phyloP scores from a whole-genome alignment of 306 rosid genomes.

The Lathyrus tuberosus region DNA sequence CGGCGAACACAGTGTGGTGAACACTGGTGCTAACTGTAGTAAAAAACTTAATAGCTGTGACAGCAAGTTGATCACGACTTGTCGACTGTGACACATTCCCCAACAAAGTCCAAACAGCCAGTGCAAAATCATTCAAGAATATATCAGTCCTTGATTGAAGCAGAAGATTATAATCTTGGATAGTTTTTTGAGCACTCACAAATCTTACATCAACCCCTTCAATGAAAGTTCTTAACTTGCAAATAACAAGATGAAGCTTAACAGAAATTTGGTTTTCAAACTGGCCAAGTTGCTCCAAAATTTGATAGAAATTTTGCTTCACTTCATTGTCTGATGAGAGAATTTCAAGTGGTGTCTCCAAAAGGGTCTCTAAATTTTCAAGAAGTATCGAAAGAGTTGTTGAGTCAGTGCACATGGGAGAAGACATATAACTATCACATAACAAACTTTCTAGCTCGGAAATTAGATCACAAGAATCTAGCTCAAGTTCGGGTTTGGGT shows the following conservation, averaged over 20 bases:
- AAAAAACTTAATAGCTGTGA: too few species aligned
- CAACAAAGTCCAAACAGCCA: too few species aligned
- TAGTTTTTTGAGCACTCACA: conserved; percentile 12
- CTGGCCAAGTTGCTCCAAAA: conserved; percentile 2
- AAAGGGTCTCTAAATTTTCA: conserved; percentile 18
- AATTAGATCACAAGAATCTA: conserved; percentile 12
- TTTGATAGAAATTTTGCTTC: conserved; percentile 7
- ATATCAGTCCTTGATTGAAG: conserved; percentile 11
- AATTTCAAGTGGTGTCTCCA: conserved; percentile 14
- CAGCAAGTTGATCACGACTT: too few species aligned
- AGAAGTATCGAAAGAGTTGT: neutral
- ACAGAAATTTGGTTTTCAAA: conserved; percentile 10
- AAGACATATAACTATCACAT: conserved; percentile 1
- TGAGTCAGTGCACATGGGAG: conserved; percentile 18
- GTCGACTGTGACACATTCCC: too few species aligned
- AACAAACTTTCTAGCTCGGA: conserved; percentile 14
- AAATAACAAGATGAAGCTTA: conserved; percentile 1
- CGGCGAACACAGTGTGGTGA: too few species aligned
- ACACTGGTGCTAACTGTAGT: too few species aligned
- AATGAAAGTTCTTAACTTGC: conserved; percentile 4
- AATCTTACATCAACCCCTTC: conserved; percentile 11
- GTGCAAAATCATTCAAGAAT: too few species aligned
- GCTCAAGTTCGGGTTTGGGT: neutral
- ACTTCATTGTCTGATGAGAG: conserved; percentile 13
- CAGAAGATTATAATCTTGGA: conserved; percentile 9